Evolutionary conservation across 768 basidiomycete species (phyloP), one percentile per base, ranked within the genome.

Genomic region (Phylloporus scabripes): DNA sequence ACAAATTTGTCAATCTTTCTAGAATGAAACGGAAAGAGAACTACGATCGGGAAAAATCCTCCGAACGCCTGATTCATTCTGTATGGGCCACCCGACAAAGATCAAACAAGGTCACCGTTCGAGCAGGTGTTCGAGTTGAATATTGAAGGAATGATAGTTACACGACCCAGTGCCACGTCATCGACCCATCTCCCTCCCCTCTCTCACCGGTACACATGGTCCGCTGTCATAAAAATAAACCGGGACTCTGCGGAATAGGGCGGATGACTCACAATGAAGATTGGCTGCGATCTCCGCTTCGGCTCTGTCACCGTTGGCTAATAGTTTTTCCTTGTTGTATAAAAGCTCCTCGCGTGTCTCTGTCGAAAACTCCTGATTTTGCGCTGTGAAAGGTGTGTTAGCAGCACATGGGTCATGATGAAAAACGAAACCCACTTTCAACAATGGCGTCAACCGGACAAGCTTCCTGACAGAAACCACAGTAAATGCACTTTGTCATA

Each of bases 401-500:
- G 38, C 34, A 7, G 39, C 28, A 31, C 21, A 51, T 48, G 23
- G 47, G 46, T 38, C n/a, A 49, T 29, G 39, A 53, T 42, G 58
- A 47, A 45, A 42, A 21, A 42, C 2, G 44, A 36, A 23, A 74
- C 91, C 56, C 65, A 95, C 94, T 95, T 75, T 98, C 96, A 47
- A 99, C 96, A 60, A 99, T 98, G 51, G 96, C 96, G 71, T 98
- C 96, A 49, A 98, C 96, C 2, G 96, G 96, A 68, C 96, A 99
- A 26, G 96, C 96, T 72, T 98, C 96, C 71, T 98, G 95, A 70
- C 96, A 98, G 78, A 97, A 98, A 46, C 96, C 96, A 70, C 96
- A 99, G 76, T 99, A 99, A 63, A 99, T 99, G 72, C 96, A 98
- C 77, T 94, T 98, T 51, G 96, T 99, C 96, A 99, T 99, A 69